Conservation (phyloP, 108 stramenopile genomes). For the Skeletonema grethae region DNA sequence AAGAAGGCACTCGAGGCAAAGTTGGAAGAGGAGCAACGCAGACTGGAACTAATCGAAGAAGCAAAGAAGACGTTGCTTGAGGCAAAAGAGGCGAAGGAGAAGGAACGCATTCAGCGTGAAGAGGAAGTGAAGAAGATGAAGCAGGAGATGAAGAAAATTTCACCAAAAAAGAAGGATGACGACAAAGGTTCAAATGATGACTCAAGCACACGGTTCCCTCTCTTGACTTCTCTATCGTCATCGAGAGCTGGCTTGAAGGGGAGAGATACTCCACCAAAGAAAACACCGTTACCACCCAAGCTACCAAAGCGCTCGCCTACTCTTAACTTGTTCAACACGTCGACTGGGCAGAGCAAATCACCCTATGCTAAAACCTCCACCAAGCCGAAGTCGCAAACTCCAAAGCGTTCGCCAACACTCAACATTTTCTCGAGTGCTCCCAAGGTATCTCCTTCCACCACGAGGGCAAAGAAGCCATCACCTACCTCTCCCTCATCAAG, state of each 20-base stretch:
- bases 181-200: background rate
- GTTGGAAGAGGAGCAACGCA: constrained; percentile 4
- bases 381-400: background rate
- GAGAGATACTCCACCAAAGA: background rate
- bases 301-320: background rate
- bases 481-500: background rate
- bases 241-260: background rate
- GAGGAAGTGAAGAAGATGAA: constrained; percentile 13
- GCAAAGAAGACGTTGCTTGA: background rate
- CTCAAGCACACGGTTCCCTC: background rate
- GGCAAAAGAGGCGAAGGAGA: constrained; percentile 8
- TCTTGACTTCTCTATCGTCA: background rate
- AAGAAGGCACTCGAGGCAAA: constrained; percentile 8
- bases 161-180: background rate
- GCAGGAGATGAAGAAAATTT: background rate
- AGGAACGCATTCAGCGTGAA: constrained; percentile 2
- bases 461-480: background rate
- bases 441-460: background rate
- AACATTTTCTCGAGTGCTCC: background rate
- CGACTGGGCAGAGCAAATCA: background rate
- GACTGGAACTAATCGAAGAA: background rate
- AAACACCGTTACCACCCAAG: background rate
- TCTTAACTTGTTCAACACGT: background rate
- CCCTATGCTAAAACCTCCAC: background rate
- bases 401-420: constrained; percentile 3